Percentiles rank a stretch among this genome's conserved stretches.
Evolutionary conservation across 306 rosid genomes (phyloP).

Genomic region (Cicer arietinum): DNA sequence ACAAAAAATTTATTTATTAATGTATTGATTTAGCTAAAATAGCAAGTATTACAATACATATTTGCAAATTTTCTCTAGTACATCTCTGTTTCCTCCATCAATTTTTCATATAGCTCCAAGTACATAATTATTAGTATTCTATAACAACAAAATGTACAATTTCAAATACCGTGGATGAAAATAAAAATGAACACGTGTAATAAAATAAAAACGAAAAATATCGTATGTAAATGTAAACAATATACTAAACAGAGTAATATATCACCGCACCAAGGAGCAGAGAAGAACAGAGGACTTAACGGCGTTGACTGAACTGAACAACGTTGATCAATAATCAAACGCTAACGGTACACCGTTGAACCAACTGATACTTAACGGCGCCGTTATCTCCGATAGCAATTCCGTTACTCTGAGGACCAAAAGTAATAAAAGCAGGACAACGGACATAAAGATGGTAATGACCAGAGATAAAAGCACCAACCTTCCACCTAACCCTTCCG

Average conservation of each 20-base stretch:
- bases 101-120: slow-evolving; percentile 25
- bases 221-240: slow-evolving; percentile 20
- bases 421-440: slow-evolving; percentile 81
- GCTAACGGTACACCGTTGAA: slow-evolving; percentile 74
- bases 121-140: slow-evolving; percentile 44
- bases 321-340: slow-evolving; percentile 50
- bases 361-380: slow-evolving; percentile 84
- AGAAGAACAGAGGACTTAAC: not conserved
- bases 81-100: slow-evolving; percentile 29
- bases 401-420: slow-evolving; percentile 58
- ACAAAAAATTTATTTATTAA: slow-evolving; percentile 23
- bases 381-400: slow-evolving; percentile 54
- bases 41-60: slow-evolving; percentile 32
- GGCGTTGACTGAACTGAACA: too few relatives aligned
- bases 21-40: not conserved
- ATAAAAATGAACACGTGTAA: not conserved
- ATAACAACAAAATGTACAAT: slow-evolving; percentile 63
- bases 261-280: not conserved
- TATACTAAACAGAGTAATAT: slow-evolving; percentile 24
- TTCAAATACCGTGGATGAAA: slow-evolving; percentile 38
- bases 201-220: not conserved
- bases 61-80: slow-evolving; percentile 53
- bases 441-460: slow-evolving; percentile 64
- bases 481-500: slow-evolving; percentile 83
- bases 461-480: slow-evolving; percentile 69